Percentiles rank a stretch among this genome's conserved stretches.
Evolutionary conservation across 169 alveolate species (phyloP).

Genomic region (Perkinsus olseni): DNA sequence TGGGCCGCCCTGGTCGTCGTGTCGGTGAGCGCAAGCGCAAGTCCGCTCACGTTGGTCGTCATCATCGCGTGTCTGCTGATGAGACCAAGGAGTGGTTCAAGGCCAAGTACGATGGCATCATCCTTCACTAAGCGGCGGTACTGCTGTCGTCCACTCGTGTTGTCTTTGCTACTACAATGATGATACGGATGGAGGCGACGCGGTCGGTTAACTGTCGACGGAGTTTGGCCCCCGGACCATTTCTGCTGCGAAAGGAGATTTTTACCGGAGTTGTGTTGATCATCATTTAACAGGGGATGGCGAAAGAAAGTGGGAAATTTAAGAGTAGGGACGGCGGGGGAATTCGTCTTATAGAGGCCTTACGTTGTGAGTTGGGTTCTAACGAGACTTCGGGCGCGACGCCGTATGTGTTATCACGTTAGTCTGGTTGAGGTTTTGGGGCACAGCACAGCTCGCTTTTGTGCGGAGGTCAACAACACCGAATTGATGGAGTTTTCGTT

Average conservation of each 20-base stretch:
- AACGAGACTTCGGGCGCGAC: too few relatives aligned
- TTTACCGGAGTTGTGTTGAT: not conserved
- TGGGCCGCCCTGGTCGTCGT: conserved; percentile 96
- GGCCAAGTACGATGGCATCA: conserved; percentile 93
- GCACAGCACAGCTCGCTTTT: too few relatives aligned
- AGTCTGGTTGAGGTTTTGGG: too few relatives aligned
- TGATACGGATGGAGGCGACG: not conserved
- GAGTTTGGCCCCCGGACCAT: not conserved
- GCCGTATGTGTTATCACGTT: too few relatives aligned
- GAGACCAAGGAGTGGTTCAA: conserved; percentile 94
- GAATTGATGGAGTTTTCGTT: too few relatives aligned
- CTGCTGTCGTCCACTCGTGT: too few relatives aligned
- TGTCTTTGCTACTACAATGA: too few relatives aligned
- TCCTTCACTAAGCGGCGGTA: conserved; percentile 56
- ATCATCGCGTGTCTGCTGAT: conserved; percentile 91
- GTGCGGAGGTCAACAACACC: too few relatives aligned
- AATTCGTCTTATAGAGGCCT: too few relatives aligned
- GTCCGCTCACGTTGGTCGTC: conserved; percentile 79
- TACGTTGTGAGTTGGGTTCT: too few relatives aligned
- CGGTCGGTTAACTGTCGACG: not conserved
- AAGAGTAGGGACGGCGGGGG: not conserved
- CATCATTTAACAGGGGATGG: not conserved
- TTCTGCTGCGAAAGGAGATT: not conserved
- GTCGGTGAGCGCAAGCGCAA: conserved; percentile 87
- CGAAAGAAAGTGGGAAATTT: not conserved